These are phyloP conservation scores for Boletus pseudo-olivaceus DNA, from an alignment of 768 basidiomycete genomes.

Conservation along the genomic window DNA sequence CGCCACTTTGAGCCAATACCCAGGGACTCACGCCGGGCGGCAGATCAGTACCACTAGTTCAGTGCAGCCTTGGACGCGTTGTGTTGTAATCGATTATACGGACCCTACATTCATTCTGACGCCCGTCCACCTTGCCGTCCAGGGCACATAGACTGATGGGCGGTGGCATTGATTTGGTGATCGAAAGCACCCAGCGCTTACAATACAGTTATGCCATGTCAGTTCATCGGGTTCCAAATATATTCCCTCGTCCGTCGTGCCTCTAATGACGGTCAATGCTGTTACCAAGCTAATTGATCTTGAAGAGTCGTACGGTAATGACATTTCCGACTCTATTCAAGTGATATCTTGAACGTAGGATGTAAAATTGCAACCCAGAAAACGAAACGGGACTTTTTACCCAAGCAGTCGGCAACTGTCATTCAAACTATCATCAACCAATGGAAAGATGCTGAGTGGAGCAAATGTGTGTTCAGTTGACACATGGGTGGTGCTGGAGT, in stretches of 20 bases:
- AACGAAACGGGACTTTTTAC: background rate
- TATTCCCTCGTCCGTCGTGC: background rate
- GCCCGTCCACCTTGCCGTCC: background rate
- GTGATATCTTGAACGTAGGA: background rate
- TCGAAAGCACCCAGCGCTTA: background rate
- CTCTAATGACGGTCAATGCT: background rate
- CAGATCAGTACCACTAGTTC: background rate
- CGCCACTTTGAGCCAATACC: background rate
- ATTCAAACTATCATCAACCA: constrained; percentile 3
- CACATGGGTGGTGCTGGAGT: background rate
- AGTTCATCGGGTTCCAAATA: background rate
- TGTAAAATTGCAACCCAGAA: background rate
- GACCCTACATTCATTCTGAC: background rate
- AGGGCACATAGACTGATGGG: background rate
- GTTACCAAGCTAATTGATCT: background rate
- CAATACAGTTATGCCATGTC: background rate
- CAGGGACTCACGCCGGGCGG: background rate
- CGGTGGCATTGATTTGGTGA: background rate
- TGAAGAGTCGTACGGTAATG: background rate
- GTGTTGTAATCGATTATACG: background rate
- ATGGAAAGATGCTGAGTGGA: constrained; percentile 18
- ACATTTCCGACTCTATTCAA: background rate
- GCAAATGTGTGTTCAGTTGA: constrained; percentile 20
- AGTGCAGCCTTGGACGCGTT: background rate
- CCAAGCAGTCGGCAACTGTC: background rate